Conservation (phyloP, 116 monocot species). For the Trichopus zeylanicus region DNA sequence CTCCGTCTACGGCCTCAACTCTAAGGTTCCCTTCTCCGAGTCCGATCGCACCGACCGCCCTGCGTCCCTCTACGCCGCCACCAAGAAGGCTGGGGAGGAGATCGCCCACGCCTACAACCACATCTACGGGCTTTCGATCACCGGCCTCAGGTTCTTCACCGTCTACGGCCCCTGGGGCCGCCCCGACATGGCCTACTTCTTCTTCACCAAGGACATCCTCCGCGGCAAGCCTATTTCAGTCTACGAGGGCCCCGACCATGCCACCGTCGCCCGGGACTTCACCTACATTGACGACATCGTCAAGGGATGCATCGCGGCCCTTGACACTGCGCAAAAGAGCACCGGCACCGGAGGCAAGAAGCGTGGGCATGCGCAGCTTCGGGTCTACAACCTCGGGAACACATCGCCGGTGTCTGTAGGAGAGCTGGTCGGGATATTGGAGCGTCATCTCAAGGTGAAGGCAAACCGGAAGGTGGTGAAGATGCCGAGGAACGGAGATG, state of each 20-base stretch:
- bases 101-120: conserved; percentile 73
- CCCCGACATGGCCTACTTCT: conserved; percentile 87
- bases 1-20: conserved; percentile 70
- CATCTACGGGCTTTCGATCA: conserved; percentile 73
- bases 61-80: conserved; percentile 67
- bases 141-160: conserved; percentile 69
- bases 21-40: conserved; percentile 65
- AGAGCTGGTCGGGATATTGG: conserved; percentile 43
- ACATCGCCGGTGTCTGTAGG: conserved; percentile 46
- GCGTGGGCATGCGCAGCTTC: conserved; percentile 40
- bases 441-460: conserved; percentile 48
- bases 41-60: conserved; percentile 54
- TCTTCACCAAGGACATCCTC: conserved; percentile 60
- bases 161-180: conserved; percentile 83
- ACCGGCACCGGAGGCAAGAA: conserved; percentile 52
- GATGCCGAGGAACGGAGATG: conserved; percentile 68
- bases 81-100: conserved; percentile 77
- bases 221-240: conserved; percentile 46
- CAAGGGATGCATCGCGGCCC: conserved; percentile 32
- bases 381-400: conserved; percentile 54
- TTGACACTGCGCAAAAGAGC: conserved; percentile 57
- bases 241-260: conserved; percentile 43
- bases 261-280: conserved; percentile 53
- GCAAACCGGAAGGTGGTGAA: conserved; percentile 44
- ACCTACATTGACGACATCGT: conserved; percentile 68